A percentile compares a stretch with the other conserved stretches of the same genome.
phyloP scores from a whole-genome alignment of 495 filamentous ascomycete species.

The Schizothecium vesticola region DNA sequence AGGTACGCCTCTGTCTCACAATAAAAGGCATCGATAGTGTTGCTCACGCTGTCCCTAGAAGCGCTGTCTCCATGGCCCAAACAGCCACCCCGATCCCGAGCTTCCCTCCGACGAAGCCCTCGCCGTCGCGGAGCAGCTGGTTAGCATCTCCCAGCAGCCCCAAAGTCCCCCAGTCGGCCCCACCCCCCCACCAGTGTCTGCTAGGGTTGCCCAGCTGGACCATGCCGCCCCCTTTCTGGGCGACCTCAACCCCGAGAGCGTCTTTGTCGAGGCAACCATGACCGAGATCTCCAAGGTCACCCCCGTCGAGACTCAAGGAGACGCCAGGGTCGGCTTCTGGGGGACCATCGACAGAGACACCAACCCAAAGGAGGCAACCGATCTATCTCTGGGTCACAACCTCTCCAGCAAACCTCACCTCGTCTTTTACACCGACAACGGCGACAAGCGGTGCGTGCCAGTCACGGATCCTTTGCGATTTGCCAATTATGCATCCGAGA shows the following conservation, averaged over 20 bases:
- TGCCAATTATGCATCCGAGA: constrained; percentile 1
- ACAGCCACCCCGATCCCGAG: not conserved
- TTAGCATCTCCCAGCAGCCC: constrained; percentile 20
- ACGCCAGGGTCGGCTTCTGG: constrained; percentile 31
- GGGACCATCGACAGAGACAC: not conserved
- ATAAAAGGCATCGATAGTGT: not conserved
- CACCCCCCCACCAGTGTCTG: not conserved
- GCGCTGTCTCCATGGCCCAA: not conserved
- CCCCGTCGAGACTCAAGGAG: constrained; percentile 26
- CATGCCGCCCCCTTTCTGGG: constrained; percentile 42
- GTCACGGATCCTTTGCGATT: constrained; percentile 8
- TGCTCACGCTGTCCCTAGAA: not conserved
- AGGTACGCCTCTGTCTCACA: constrained; percentile 18
- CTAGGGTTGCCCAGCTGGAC: constrained; percentile 3
- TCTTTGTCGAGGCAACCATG: constrained; percentile 43
- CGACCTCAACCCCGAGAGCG: constrained; percentile 49
- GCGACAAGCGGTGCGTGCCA: not conserved
- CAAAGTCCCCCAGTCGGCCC: not conserved
- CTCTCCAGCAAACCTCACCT: not conserved
- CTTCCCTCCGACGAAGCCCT: constrained; percentile 7
- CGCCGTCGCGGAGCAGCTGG: constrained; percentile 23
- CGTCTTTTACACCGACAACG: not conserved
- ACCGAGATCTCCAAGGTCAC: constrained; percentile 33
- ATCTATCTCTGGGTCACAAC: not conserved
- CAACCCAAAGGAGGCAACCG: not conserved